Evolutionary conservation across 2,329 filamentous ascomycete genomes (phyloP).

Genomic region (Albifimbria verrucaria): DNA sequence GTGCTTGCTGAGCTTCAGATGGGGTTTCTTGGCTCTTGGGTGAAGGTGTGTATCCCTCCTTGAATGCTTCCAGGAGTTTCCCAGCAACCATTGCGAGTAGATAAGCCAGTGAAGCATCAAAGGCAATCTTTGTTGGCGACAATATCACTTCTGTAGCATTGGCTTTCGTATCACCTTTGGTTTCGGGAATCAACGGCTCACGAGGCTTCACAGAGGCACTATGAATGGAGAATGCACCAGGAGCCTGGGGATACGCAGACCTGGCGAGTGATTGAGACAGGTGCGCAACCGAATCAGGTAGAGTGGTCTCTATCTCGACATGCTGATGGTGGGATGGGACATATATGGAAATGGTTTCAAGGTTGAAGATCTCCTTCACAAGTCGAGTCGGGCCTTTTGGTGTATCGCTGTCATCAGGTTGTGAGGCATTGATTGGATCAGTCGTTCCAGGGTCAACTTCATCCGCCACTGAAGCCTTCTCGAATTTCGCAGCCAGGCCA

Average conservation of each 20-base stretch:
- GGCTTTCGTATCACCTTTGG: constrained; percentile 9
- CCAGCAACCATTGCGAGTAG: constrained; percentile 49
- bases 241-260: constrained; percentile 49
- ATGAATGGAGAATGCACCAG: constrained; percentile 59
- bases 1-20: constrained; percentile 14
- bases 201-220: constrained; percentile 10
- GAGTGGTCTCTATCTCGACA: constrained; percentile 30
- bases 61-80: constrained; percentile 45
- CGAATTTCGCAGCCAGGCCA: constrained; percentile 6
- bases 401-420: constrained; percentile 41
- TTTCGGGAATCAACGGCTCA: not conserved
- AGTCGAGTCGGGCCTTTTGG: constrained; percentile 52
- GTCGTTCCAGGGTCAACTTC: constrained; percentile 9
- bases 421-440: not conserved
- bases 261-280: constrained; percentile 28
- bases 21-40: constrained; percentile 9
- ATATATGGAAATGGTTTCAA: constrained; percentile 51
- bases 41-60: constrained; percentile 17
- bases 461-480: constrained; percentile 15
- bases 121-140: constrained; percentile 50
- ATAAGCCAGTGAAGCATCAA: constrained; percentile 55
- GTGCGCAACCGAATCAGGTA: constrained; percentile 22
- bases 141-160: constrained; percentile 44
- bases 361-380: constrained; percentile 51
- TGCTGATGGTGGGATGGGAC: constrained; percentile 48